Evolutionary conservation across 768 basidiomycete genomes (phyloP).

Genomic region (Gloeopeniophorella convolvens): DNA sequence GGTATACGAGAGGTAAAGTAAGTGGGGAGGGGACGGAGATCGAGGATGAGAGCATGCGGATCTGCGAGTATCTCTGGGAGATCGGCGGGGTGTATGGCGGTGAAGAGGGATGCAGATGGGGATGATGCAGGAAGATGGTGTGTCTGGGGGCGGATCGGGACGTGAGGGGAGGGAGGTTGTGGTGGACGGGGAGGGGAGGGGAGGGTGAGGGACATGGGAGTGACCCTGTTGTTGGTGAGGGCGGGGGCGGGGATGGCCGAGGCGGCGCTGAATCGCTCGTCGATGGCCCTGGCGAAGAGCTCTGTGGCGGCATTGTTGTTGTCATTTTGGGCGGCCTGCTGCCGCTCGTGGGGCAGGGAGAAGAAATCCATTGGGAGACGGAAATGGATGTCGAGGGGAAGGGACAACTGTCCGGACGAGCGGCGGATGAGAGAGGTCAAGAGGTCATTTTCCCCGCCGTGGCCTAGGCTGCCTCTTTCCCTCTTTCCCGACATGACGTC

Average conservation of each 20-base stretch:
- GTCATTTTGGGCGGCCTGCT: constrained; percentile 6
- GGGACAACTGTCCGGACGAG: background rate
- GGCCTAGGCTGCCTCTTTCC: constrained; percentile 11
- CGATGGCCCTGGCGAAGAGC: constrained; percentile 51
- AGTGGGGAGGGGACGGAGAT: constrained; percentile 80
- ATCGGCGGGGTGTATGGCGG: constrained; percentile 24
- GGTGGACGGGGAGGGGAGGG: constrained; percentile 10
- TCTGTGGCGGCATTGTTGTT: constrained; percentile 28
- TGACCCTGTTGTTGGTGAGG: constrained; percentile 27
- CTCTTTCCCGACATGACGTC: constrained; percentile 10
- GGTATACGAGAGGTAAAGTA: constrained; percentile 61
- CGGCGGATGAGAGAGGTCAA: background rate
- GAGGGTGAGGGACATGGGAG: constrained; percentile 27
- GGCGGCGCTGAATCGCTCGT: constrained; percentile 34
- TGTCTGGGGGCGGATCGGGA: constrained; percentile 9
- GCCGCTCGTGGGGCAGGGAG: constrained; percentile 16
- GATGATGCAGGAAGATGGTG: constrained; percentile 13
- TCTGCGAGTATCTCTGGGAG: constrained; percentile 31
- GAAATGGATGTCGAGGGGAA: background rate
- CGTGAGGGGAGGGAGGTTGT: constrained; percentile 16
- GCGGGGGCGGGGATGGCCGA: constrained; percentile 23
- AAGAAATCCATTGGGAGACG: constrained; percentile 20
- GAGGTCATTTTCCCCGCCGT: constrained; percentile 2
- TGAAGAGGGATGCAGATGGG: constrained; percentile 17
- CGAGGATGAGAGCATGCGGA: constrained; percentile 59